Percentiles rank a stretch among this genome's conserved stretches.
Conservation (phyloP, 768 basidiomycete species). For the Sutorius australiensis region DNA sequence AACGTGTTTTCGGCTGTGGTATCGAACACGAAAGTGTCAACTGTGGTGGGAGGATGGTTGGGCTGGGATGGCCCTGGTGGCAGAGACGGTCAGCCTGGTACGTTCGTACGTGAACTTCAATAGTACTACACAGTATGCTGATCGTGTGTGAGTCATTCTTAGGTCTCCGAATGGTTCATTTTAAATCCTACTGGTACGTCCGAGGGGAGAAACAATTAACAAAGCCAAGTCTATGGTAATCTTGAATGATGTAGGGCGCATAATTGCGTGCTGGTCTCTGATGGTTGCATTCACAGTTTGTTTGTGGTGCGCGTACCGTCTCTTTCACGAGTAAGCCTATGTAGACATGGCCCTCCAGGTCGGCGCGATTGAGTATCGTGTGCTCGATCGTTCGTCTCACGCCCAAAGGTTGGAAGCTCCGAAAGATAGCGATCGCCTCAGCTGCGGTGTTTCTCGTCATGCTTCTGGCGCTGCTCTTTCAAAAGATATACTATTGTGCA, state of each 20-base stretch:
- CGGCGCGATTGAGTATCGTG: neutral
- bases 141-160: neutral
- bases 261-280: neutral
- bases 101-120: neutral
- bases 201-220: neutral
- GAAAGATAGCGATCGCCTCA: neutral
- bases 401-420: neutral
- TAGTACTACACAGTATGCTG: neutral
- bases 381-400: neutral
- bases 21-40: neutral
- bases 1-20: neutral
- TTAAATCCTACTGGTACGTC: neutral
- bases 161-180: neutral
- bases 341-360: neutral
- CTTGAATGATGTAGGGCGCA: neutral
- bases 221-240: neutral
- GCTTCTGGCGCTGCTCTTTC: neutral
- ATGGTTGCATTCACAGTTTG: neutral
- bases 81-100: neutral
- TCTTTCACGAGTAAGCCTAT: neutral
- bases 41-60: neutral
- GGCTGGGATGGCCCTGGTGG: neutral
- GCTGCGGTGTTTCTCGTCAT: neutral
- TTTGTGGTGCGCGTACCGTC: neutral
- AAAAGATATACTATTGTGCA: neutral